phyloP scores from a whole-genome alignment of 164 flowering plant species.

The Macadamia tetraphylla region DNA sequence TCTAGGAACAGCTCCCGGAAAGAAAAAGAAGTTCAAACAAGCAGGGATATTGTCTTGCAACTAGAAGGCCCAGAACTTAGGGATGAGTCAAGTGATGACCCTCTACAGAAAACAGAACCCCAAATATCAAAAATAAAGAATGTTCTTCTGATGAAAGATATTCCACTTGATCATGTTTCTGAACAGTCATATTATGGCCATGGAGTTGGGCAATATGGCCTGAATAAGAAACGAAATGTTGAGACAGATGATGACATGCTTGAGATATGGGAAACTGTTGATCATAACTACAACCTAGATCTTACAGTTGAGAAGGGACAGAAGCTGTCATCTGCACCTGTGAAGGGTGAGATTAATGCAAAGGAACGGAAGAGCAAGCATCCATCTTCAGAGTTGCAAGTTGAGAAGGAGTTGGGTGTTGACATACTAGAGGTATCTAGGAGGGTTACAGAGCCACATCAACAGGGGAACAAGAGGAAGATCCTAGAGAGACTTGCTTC shows the following conservation, averaged over 20 bases:
- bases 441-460: constrained; percentile 27
- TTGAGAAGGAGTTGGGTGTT: constrained; percentile 61
- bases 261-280: constrained; percentile 62
- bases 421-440: constrained; percentile 65
- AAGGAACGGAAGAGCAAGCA: constrained; percentile 24
- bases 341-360: constrained; percentile 9
- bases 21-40: constrained; percentile 11
- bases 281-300: constrained; percentile 20
- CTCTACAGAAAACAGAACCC: constrained; percentile 20
- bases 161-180: constrained; percentile 71
- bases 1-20: constrained; percentile 13
- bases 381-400: constrained; percentile 31
- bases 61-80: constrained; percentile 4
- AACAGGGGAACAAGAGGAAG: constrained; percentile 52
- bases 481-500: constrained; percentile 69
- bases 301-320: constrained; percentile 8
- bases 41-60: constrained; percentile 9
- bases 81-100: constrained; percentile 16
- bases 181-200: constrained; percentile 27
- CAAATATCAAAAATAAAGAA: constrained; percentile 24
- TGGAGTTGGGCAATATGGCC: constrained; percentile 13
- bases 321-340: constrained; percentile 19
- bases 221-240: constrained; percentile 24
- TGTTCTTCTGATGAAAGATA: constrained; percentile 62
- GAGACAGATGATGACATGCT: constrained; percentile 58